Evolutionary conservation across 805 yeast genomes (phyloP).

Genomic region (Cyberlindnera meyerae): DNA sequence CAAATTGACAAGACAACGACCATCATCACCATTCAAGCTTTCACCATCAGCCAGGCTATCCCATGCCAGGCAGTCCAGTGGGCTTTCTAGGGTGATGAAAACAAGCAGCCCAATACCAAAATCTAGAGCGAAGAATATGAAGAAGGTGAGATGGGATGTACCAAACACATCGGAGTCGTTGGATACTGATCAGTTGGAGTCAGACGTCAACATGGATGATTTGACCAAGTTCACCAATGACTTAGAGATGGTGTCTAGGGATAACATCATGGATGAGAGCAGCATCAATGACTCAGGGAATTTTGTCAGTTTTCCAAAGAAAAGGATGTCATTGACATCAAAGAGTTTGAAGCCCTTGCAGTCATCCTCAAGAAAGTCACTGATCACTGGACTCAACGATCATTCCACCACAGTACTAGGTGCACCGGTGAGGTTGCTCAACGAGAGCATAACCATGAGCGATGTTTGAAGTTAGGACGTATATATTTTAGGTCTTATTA

Average conservation of each 20-base stretch:
- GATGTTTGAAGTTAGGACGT: no score
- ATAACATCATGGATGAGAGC: conserved; percentile 12
- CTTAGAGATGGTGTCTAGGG: conserved; percentile 15
- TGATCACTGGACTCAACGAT: background rate
- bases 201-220: conserved; percentile 25
- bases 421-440: conserved; percentile 16
- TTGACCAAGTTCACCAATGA: conserved; percentile 20
- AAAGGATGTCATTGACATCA: conserved; percentile 24
- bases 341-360: conserved; percentile 17
- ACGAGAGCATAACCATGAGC: background rate
- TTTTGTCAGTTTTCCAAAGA: no score
- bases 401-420: conserved; percentile 9
- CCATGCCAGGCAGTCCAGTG: conserved; percentile 9
- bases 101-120: conserved; percentile 15
- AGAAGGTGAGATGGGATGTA: conserved; percentile 45
- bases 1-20: conserved; percentile 17
- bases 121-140: conserved; percentile 24
- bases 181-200: conserved; percentile 11
- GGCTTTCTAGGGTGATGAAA: conserved; percentile 15
- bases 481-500: no score
- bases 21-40: conserved; percentile 21
- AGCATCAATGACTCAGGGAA: conserved; percentile 12
- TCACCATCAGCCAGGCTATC: conserved; percentile 23
- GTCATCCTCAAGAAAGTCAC: conserved; percentile 3
- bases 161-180: conserved; percentile 21